Evolutionary conservation across 192 early-diverging fungal species (phyloP).

Genomic region (Endogone sp.): DNA sequence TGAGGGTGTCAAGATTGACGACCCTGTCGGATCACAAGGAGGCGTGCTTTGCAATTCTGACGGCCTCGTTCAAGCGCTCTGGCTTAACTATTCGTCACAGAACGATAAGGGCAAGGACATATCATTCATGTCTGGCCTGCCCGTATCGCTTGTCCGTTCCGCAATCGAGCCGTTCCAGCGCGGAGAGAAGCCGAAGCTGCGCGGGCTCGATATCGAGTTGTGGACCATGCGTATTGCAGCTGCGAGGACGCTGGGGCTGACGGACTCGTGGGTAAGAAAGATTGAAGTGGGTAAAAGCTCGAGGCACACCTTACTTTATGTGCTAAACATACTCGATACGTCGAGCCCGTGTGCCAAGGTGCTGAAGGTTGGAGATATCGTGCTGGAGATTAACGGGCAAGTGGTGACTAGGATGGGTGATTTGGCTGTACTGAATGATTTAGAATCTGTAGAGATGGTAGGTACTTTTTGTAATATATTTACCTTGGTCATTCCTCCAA

Average conservation of each 20-base stretch:
- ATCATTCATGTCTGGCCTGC: conserved; percentile 55
- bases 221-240: conserved; percentile 53
- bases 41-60: conserved; percentile 57
- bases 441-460: conserved; percentile 50
- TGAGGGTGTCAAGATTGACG: conserved; percentile 64
- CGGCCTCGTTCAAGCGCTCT: conserved; percentile 59
- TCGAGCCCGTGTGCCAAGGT: conserved; percentile 47
- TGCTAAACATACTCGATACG: conserved; percentile 53
- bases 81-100: conserved; percentile 71
- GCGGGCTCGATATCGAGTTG: conserved; percentile 60
- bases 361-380: conserved; percentile 62
- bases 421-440: conserved; percentile 42
- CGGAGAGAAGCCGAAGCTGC: conserved; percentile 46
- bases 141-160: conserved; percentile 43
- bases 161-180: conserved; percentile 44
- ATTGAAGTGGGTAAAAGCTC: conserved; percentile 45
- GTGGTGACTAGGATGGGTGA: conserved; percentile 59
- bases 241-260: conserved; percentile 58
- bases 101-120: conserved; percentile 61
- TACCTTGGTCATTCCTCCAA: background rate
- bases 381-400: conserved; percentile 63
- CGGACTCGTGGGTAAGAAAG: conserved; percentile 51
- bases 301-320: conserved; percentile 53
- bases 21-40: conserved; percentile 61
- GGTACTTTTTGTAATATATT: conserved; percentile 7